Base-by-base conservation (phyloP, 768 basidiomycete genomes). In the Myochromella boudieri region DNA sequence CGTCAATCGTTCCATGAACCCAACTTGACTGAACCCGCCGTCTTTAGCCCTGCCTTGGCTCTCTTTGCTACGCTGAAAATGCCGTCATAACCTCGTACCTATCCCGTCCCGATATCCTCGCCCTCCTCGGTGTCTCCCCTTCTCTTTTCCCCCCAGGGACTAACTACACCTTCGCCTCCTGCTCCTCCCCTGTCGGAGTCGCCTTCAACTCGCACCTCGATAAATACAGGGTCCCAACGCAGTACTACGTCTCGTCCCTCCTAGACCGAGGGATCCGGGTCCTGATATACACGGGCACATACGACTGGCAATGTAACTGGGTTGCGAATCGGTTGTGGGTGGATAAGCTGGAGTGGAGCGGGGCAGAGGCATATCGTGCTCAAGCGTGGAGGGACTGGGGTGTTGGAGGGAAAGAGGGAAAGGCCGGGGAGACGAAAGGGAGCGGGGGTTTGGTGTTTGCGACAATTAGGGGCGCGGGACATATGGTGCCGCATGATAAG, bases 271-370 rank as follows among this genome's bases (percentile, higher is more conserved):
- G 84, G 1, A 66, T 94, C 15, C 78, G 82, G 4, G 68, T 89
- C 27, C 73, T 92, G 32, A 82, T 86, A 37, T 89, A 89, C 52
- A 83, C 82, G 1, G 86, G 86, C 15, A 84, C 80, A 34, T 84
- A 83, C 52, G 85, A 87, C 57, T 88, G 85, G 84, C 84, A 84
- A 51, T 90, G 87, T 60, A 87, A 89, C 60, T 87, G 81, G 80
- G 66, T 87, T 22, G 82, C 84, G 12, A 92, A 91, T 65, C 80
- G 80, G 57, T 70, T 80, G 32, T 91, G 90, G 90, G 78, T 84
- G 6, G 77, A 87, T 40, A 69, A 76, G 49, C 69, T 93, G 41
- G 77, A 84, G 42, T 91, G 91, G 91, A 78, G 76, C 37, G 85
- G 85, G 2, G 64, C 72, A 37, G 69, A 70, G 31, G 74, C 57